phyloP scores from a whole-genome alignment of 441 rosid genomes.

The Adansonia gregorii region DNA sequence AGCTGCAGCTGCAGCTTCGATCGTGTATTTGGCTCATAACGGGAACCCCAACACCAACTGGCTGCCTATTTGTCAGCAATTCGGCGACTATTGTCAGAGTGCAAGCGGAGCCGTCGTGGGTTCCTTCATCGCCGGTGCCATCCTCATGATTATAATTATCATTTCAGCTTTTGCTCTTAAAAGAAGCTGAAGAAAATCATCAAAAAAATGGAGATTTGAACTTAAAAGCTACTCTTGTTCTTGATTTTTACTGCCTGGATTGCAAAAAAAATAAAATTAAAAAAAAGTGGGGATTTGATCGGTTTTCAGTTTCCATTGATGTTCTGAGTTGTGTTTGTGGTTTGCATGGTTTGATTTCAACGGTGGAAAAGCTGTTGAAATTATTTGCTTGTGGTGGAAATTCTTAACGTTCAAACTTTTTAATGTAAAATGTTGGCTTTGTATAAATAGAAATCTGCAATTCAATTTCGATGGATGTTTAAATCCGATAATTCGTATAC shows the following conservation, averaged over 20 bases:
- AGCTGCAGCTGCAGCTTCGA: conserved; percentile 63
- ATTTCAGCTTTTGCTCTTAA: conserved; percentile 67
- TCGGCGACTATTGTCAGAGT: conserved; percentile 64
- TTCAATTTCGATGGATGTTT: too few relatives aligned
- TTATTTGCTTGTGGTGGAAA: too few relatives aligned
- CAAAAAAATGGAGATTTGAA: neutral
- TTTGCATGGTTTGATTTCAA: too few relatives aligned
- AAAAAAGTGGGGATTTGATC: too few relatives aligned
- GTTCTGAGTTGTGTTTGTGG: too few relatives aligned
- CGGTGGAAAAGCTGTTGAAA: too few relatives aligned
- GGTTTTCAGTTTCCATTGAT: too few relatives aligned
- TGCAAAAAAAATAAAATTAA: neutral
- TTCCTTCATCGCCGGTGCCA: conserved; percentile 50
- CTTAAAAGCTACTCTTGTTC: neutral
- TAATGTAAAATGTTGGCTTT: too few relatives aligned
- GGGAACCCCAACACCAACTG: conserved; percentile 78
- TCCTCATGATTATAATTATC: conserved; percentile 51
- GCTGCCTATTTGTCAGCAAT: conserved; percentile 78
- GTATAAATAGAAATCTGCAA: too few relatives aligned
- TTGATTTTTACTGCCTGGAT: neutral
- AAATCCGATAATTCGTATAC: too few relatives aligned
- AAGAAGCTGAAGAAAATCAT: neutral
- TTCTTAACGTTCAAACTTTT: too few relatives aligned
- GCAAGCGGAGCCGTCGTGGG: conserved; percentile 75
- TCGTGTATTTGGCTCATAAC: conserved; percentile 73